Conservation (phyloP, 257 asterid species). For the Nicotiana otophora region DNA sequence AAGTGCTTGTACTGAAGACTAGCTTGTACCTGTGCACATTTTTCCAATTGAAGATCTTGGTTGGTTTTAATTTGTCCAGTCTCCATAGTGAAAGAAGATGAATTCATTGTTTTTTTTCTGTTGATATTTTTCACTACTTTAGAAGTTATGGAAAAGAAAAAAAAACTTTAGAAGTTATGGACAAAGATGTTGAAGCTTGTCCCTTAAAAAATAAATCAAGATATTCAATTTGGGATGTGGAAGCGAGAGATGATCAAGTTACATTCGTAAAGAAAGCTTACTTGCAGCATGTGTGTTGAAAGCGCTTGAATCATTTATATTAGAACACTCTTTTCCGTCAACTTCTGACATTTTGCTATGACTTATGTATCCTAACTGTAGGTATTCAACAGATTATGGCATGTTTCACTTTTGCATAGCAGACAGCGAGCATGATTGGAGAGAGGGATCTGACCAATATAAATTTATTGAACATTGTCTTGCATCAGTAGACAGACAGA, state of each 20-base stretch:
- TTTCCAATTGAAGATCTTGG: not conserved
- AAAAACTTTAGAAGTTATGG: not conserved
- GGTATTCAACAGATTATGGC: conserved; percentile 41
- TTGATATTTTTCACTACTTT: not conserved
- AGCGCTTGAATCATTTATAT: not conserved
- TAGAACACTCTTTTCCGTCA: not conserved
- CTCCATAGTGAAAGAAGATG: not conserved
- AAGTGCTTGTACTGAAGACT: conserved; percentile 1
- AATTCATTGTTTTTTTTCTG: not conserved
- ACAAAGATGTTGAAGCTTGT: not conserved
- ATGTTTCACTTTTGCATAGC: conserved; percentile 41
- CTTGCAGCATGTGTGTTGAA: not conserved
- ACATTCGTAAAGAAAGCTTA: not conserved
- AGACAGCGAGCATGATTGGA: conserved; percentile 42
- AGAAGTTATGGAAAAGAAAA: not conserved
- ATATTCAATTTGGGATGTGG: not conserved
- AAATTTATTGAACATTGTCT: conserved; percentile 30
- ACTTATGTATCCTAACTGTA: not conserved
- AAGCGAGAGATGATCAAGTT: not conserved
- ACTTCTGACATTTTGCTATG: not conserved
- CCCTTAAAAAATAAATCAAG: not conserved
- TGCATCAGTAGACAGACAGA: conserved; percentile 33
- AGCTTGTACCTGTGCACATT: not conserved
- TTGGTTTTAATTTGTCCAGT: not conserved
- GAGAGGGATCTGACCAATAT: conserved; percentile 39